phyloP scores from a whole-genome alignment of 2,329 filamentous ascomycete species.

The Hypoxylon sp. region DNA sequence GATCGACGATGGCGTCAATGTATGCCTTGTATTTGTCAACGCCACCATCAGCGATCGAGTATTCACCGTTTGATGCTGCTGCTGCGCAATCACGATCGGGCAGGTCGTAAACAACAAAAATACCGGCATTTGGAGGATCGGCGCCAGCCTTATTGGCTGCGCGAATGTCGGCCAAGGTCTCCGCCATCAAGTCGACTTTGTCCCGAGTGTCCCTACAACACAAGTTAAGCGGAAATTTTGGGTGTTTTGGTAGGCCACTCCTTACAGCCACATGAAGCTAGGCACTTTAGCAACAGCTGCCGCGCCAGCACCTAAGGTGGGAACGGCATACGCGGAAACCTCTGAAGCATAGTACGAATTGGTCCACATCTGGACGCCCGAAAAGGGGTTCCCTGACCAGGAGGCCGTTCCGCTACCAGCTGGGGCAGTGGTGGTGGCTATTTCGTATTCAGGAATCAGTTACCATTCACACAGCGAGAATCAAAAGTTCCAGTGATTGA shows the following conservation, averaged over 20 bases:
- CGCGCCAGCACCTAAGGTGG: slow-evolving; percentile 70
- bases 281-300: slow-evolving; percentile 67
- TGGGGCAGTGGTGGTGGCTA: slow-evolving; percentile 48
- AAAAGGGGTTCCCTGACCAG: slow-evolving; percentile 69
- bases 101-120: slow-evolving; percentile 71
- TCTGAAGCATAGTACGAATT: slow-evolving; percentile 71
- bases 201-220: slow-evolving; percentile 62
- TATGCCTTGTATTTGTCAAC: slow-evolving; percentile 69
- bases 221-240: slow-evolving; percentile 35
- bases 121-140: slow-evolving; percentile 60
- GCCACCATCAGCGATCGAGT: slow-evolving; percentile 65
- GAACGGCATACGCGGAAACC: slow-evolving; percentile 70
- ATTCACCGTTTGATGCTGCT: slow-evolving; percentile 70
- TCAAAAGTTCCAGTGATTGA: not conserved
- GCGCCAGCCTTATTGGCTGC: slow-evolving; percentile 57
- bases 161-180: slow-evolving; percentile 62
- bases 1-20: slow-evolving; percentile 63
- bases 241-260: not conserved
- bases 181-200: slow-evolving; percentile 63
- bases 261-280: slow-evolving; percentile 67
- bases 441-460: slow-evolving; percentile 11
- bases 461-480: not conserved
- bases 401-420: slow-evolving; percentile 57
- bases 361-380: slow-evolving; percentile 65
- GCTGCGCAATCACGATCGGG: slow-evolving; percentile 72